These are phyloP conservation scores for Entomortierella parvispora DNA, from an alignment of 192 early-diverging fungal species.

Conservation along the genomic window DNA sequence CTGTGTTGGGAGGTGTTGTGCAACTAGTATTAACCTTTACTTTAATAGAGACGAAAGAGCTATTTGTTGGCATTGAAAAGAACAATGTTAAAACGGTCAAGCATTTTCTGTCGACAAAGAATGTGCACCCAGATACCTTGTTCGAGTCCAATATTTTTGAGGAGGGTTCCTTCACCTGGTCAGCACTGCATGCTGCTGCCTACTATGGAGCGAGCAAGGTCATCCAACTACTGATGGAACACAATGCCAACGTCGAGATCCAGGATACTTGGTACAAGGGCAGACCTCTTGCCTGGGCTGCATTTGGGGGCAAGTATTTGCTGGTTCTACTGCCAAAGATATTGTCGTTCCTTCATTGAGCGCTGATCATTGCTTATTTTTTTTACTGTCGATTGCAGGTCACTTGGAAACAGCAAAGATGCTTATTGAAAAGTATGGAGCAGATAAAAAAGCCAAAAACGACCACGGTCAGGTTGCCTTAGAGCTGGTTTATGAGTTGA, in stretches of 20 bases:
- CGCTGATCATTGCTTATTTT: neutral
- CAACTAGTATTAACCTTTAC: neutral
- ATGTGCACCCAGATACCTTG: constrained; percentile 37
- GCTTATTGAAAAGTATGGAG: constrained; percentile 80
- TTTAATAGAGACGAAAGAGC: constrained; percentile 25
- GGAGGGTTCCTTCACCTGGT: constrained; percentile 81
- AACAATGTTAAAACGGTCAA: constrained; percentile 34
- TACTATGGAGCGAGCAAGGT: constrained; percentile 82
- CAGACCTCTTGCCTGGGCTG: constrained; percentile 91
- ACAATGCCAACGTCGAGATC: constrained; percentile 82
- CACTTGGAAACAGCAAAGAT: constrained; percentile 74
- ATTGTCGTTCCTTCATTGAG: neutral
- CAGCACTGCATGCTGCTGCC: constrained; percentile 84
- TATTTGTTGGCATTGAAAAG: constrained; percentile 43
- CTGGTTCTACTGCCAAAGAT: neutral
- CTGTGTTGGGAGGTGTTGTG: no score
- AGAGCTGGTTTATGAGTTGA: constrained; percentile 79
- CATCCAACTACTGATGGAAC: constrained; percentile 71
- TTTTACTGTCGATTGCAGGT: constrained; percentile 24
- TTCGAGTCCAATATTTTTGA: constrained; percentile 46
- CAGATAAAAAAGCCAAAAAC: constrained; percentile 81
- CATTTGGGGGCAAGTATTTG: constrained; percentile 67
- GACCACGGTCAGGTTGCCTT: constrained; percentile 79
- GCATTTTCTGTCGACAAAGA: constrained; percentile 24
- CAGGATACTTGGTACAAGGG: constrained; percentile 87